Conservation (phyloP, 1,284 basidiomycete species). For the Fistulinella staudtii region DNA sequence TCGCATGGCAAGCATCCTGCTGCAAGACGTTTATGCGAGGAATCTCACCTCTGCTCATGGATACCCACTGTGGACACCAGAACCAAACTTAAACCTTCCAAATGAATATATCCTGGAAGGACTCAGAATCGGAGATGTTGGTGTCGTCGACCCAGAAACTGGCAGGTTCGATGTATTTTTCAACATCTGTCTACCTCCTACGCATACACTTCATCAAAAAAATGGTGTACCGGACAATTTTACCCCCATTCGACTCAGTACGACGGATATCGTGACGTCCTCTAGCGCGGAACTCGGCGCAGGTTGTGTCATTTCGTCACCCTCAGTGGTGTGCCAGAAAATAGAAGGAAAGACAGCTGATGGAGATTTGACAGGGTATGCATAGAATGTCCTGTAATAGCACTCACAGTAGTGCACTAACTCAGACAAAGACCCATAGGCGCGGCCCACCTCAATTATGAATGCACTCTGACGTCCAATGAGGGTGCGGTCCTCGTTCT, state of each 20-base stretch:
- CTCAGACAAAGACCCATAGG: too few species aligned
- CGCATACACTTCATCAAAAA: conserved; percentile 6
- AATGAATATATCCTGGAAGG: conserved; percentile 18
- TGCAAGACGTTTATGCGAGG: conserved; percentile 13
- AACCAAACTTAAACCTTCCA: conserved; percentile 19
- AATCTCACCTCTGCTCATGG: conserved; percentile 21
- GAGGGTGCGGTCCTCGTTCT: conserved; percentile 19
- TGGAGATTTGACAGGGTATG: neutral
- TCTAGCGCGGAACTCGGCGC: conserved; percentile 6
- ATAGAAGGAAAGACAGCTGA: conserved; percentile 1
- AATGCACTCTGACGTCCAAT: conserved; percentile 8
- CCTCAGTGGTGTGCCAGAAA: conserved; percentile 6
- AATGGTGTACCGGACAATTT: conserved; percentile 18
- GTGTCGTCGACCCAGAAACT: conserved; percentile 15
- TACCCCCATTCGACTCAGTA: conserved; percentile 1
- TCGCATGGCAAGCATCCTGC: too few species aligned
- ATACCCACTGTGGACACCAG: conserved; percentile 27
- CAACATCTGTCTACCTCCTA: conserved; percentile 23
- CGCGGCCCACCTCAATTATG: conserved; percentile 3
- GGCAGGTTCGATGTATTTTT: conserved; percentile 30
- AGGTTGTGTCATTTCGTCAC: conserved; percentile 10
- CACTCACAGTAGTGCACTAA: too few species aligned
- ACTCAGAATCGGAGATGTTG: conserved; percentile 32
- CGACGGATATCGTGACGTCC: conserved; percentile 4
- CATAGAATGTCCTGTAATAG: too few species aligned